Base-by-base conservation (phyloP, 306 rosid genomes). In the Gastrolobium bilobum region DNA sequence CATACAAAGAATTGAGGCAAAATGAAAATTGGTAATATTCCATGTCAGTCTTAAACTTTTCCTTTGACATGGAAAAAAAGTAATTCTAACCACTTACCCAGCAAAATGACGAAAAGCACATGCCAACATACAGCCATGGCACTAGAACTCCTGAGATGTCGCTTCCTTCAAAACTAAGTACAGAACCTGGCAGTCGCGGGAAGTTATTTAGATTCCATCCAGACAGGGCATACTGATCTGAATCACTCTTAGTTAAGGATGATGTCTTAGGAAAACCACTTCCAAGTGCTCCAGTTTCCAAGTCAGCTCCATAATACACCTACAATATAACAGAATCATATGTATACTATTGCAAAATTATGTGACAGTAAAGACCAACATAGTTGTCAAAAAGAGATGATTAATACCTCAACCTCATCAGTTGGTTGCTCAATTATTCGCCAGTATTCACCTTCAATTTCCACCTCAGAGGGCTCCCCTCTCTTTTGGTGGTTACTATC, bases 71-170 rank as follows among this genome's bases (percentile, higher is more conserved):
- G 50, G 59, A 43, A 44, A 58, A 71, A 68, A 75, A n/a, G 26
- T 60, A 15, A 35, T 48, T 82, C 54, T 29, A 67, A 50, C 26
- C n/a, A 87, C 98, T 38, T 93, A 95, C 99, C 99, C 99, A 95
- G 84, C 99, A 95, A 89, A 95, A 93, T 14, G 99, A 91, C 15
- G 99, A 95, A 89, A 95, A 93, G 83, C 98, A 95, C 99, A 95
- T 95, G 79, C 99, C 99, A 65, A 95, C 88, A 58, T 95, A 95
- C 29, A 95, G 92, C 99, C 99, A 93, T 42, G 99, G 99, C 85
- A 95, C 98, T 77, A 95, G 77, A 81, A 95, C 99, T 84, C 99
- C 99, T 0, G 99, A 95, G 56, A 95, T 95, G 78, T 95, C 94
- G 30, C 99, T 89, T 86, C 83, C 97, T 82, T 95, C 99, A 71